Evolutionary conservation across 129 eudicot species (phyloP), one percentile per base, ranked within the genome.

Genomic region (Dittrichia graveolens): DNA sequence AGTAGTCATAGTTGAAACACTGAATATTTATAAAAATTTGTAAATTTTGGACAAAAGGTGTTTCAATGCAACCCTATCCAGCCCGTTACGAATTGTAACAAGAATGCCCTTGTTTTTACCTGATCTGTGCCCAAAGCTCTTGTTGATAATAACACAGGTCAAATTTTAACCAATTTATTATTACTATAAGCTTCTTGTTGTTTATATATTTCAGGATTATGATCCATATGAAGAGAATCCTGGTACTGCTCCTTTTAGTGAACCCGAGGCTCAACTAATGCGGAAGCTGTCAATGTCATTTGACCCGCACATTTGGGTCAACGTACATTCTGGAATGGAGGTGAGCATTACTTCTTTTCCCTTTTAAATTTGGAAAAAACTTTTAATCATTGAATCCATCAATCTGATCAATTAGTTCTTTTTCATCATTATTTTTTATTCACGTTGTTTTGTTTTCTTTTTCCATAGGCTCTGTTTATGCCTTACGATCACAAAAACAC

Each of bases 291-390:
- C 90, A 24, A 46, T 62, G 47, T 82, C 96, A 67, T 93, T 93
- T 83, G 96, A 87, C 78, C 98, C 98, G 15, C 98, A 93, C 75
- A 67, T 93, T 41, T 93, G 98, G 98, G 89, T 93, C 73, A 93
- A 88, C 44, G 95, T 93, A 75, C 98, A 93, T 78, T 93, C 98
- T 55, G 98, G 98, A 75, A 93, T 93, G 98, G 96, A 93, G 91
- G 98, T 90, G 69, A 80, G 76, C 48, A 71, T 61, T 41, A n/a
- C 65, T 38, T 59, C 16, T 16, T 47, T 53, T 47, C 13, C 31
- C 41, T 37, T 55, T 14, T 37, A 13, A 41, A 40, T 75, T 5
- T 41, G n/a, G 49, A 50, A 40, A 40, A 41, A 42, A 49, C 69
- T 40, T 71, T 3, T 24, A 43, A 8, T 59, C 13, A 19, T 77